Percentiles rank a stretch among this genome's conserved stretches.
Conservation (phyloP, 2,329 filamentous ascomycete species). For the Blumeriella jaapii region DNA sequence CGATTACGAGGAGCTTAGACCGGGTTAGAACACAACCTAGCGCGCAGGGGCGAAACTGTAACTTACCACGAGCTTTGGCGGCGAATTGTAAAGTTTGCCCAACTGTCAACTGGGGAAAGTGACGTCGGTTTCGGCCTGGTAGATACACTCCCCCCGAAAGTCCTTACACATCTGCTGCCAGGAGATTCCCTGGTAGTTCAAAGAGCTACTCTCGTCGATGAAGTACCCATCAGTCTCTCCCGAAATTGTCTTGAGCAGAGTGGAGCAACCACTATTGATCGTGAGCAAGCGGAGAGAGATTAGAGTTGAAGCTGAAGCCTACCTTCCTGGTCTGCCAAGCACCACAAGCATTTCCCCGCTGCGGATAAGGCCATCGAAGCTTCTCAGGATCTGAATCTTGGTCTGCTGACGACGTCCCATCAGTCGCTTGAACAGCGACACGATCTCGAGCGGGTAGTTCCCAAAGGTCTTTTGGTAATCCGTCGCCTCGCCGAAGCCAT, state of each 20-base stretch:
- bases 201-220: conserved; percentile 36
- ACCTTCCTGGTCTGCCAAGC: conserved; percentile 47
- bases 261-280: conserved; percentile 44
- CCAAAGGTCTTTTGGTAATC: conserved; percentile 59
- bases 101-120: conserved; percentile 70
- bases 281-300: neutral
- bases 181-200: conserved; percentile 50
- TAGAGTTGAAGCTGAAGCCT: neutral
- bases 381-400: conserved; percentile 45
- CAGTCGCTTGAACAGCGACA: conserved; percentile 35
- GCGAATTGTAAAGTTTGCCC: conserved; percentile 66
- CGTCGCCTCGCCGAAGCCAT: conserved; percentile 55
- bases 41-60: neutral
- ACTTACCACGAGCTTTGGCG: conserved; percentile 43
- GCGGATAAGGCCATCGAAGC: conserved; percentile 52
- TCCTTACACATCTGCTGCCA: conserved; percentile 41
- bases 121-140: conserved; percentile 65
- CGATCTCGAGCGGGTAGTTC: conserved; percentile 46
- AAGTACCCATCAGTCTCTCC: conserved; percentile 45
- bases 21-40: neutral
- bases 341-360: conserved; percentile 59
- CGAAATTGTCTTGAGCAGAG: conserved; percentile 47
- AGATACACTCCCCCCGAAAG: conserved; percentile 56
- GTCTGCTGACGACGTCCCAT: conserved; percentile 39
- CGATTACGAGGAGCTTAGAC: conserved; percentile 48